Percentiles rank a stretch among this genome's conserved stretches.
phyloP scores from a whole-genome alignment of 768 basidiomycete species.

The Dentipellis sp. region DNA sequence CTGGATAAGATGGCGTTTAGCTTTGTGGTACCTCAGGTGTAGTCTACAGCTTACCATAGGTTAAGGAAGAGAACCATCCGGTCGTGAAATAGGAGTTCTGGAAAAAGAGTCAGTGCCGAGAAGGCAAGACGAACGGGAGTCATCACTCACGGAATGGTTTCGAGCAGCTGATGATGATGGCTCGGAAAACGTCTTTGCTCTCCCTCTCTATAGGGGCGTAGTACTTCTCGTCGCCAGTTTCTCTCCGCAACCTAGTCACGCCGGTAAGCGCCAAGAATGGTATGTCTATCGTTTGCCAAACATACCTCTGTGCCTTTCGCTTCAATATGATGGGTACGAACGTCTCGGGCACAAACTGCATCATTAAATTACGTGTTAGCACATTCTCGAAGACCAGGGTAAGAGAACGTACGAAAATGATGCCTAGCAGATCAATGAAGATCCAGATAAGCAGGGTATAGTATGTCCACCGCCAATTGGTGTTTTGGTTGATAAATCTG shows the following conservation, averaged over 20 bases:
- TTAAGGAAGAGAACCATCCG: conserved; percentile 71
- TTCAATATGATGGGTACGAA: conserved; percentile 53
- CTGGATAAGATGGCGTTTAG: conserved; percentile 13
- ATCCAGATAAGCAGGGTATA: conserved; percentile 64
- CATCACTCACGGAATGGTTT: conserved; percentile 61
- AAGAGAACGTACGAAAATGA: conserved; percentile 37
- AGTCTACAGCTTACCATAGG: conserved; percentile 40
- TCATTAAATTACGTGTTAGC: background rate
- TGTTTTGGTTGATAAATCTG: conserved; percentile 28
- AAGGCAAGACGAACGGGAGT: background rate
- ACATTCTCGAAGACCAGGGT: too few relatives aligned
- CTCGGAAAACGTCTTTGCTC: conserved; percentile 32
- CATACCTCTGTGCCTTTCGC: conserved; percentile 46
- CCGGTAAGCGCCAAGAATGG: background rate
- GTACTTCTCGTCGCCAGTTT: conserved; percentile 43
- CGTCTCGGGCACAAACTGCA: conserved; percentile 63
- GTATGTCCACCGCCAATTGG: conserved; percentile 73
- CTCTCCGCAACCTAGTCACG: conserved; percentile 37
- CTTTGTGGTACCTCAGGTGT: background rate
- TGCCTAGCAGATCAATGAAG: conserved; percentile 37
- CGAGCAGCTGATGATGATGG: conserved; percentile 51
- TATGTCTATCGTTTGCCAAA: too few relatives aligned
- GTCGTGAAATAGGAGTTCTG: conserved; percentile 56
- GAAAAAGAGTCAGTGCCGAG: background rate
- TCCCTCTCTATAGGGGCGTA: conserved; percentile 52